phyloP scores from a whole-genome alignment of 2,329 filamentous ascomycete species.

The Xylaria hypoxylon region DNA sequence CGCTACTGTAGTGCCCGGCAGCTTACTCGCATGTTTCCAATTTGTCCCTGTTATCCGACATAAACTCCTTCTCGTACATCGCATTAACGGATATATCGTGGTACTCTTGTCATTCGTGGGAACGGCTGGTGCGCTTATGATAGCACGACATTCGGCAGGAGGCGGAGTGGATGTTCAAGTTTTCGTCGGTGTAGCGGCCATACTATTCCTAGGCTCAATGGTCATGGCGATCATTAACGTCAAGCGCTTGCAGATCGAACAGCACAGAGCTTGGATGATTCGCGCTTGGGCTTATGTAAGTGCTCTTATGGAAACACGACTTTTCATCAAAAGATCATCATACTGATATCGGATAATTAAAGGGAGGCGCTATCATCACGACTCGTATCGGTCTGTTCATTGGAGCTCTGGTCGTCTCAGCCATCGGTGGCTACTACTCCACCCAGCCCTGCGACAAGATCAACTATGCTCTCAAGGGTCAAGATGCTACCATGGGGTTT shows the following conservation, averaged over 20 bases:
- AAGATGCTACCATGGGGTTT: constrained; percentile 45
- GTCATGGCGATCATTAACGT: constrained; percentile 66
- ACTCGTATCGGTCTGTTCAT: constrained; percentile 61
- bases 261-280: constrained; percentile 74
- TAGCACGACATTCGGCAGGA: constrained; percentile 63
- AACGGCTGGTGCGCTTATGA: constrained; percentile 65
- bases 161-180: constrained; percentile 64
- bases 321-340: background rate
- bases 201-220: constrained; percentile 59
- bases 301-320: constrained; percentile 16
- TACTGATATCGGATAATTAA: background rate
- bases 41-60: constrained; percentile 62
- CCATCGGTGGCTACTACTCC: constrained; percentile 42
- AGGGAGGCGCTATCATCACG: constrained; percentile 65
- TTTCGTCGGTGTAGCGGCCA: constrained; percentile 56
- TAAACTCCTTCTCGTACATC: constrained; percentile 65
- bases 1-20: constrained; percentile 58
- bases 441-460: constrained; percentile 62
- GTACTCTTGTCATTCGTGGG: constrained; percentile 60
- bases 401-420: constrained; percentile 39
- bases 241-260: constrained; percentile 70
- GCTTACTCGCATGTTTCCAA: constrained; percentile 59
- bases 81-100: constrained; percentile 69
- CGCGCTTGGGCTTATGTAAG: constrained; percentile 63
- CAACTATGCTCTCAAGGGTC: constrained; percentile 52